These are phyloP conservation scores for Clarireedia homoeocarpa DNA, from an alignment of 2,329 filamentous ascomycete species.

Conservation along the genomic window DNA sequence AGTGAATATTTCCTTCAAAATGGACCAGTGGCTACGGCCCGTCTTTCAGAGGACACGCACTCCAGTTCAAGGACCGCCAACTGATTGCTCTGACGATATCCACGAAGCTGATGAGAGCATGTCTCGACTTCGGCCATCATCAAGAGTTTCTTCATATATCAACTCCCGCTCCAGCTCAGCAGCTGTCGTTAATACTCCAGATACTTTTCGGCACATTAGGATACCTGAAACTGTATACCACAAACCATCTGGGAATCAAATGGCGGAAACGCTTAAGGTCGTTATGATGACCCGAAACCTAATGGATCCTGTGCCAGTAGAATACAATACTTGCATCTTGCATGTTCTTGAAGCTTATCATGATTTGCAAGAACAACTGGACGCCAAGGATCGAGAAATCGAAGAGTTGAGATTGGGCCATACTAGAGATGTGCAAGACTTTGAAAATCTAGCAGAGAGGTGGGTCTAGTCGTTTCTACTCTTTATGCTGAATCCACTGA, in stretches of 20 bases:
- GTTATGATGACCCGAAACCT: conserved; percentile 28
- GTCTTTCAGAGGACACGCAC: conserved; percentile 20
- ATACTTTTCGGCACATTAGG: conserved; percentile 14
- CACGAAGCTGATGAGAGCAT: conserved; percentile 15
- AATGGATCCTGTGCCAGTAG: conserved; percentile 20
- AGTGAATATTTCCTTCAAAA: conserved; percentile 7
- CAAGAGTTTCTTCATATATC: conserved; percentile 23
- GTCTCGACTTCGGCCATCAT: conserved; percentile 16
- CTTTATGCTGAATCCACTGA: not conserved
- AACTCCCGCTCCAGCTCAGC: conserved; percentile 14
- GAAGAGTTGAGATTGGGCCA: conserved; percentile 21
- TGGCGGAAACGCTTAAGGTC: conserved; percentile 27
- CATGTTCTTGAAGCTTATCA: conserved; percentile 28
- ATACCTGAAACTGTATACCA: conserved; percentile 23
- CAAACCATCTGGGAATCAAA: conserved; percentile 26
- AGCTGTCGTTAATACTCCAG: conserved; percentile 10
- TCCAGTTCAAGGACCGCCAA: conserved; percentile 10
- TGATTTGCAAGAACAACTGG: conserved; percentile 17
- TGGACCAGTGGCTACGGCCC: conserved; percentile 26
- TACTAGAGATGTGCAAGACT: conserved; percentile 23
- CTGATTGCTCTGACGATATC: conserved; percentile 12
- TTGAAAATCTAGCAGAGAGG: conserved; percentile 20
- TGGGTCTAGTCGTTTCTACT: not conserved
- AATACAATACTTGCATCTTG: conserved; percentile 28
- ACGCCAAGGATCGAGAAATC: conserved; percentile 17